Base-by-base conservation (phyloP, 192 early-diverging fungal genomes). In the Backusella luteola region DNA sequence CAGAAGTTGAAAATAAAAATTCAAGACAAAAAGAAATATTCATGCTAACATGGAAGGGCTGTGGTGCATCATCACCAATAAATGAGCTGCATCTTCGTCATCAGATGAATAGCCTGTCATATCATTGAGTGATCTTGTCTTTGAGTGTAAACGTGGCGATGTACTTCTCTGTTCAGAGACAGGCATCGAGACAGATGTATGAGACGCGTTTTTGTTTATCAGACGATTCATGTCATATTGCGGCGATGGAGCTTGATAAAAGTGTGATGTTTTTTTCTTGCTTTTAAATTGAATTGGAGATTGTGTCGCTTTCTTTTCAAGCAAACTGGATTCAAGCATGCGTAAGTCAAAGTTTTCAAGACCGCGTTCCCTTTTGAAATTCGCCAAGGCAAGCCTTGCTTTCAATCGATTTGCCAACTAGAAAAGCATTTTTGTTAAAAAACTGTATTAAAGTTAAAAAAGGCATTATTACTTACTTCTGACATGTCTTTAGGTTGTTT, bases 1-100 rank as follows among this genome's bases (percentile, higher is more conserved):
- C 79, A 91, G 89, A 93, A 1, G 81, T 35, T 44, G 85, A 85
- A 80, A 87, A 90, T 1, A 81, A 77, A 19, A 86, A 83, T 17
- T 19, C 17, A 49, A 19, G 17, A 5, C 15, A 49, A 66, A n/a
- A 66, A 4, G 12, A 8, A 67, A 21, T 1, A 8, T 4, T 38
- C n/a, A 69, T 23, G 68, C 17, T 12, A 23, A 21, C 36, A 69
- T 69, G 1, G 39, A 49, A 32, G 70, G 70, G 49, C 70, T 66
- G 3, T 76, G 68, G 66, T 80, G 79, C 36, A 76, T 59, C 69
- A 80, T 66, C 19, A 80, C 79, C 32, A 80, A 56, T 72, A 80
- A 52, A 41, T 71, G 69, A 14, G 79, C 79, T 2, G 74, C 74
- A 68, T 76, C 74, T 39, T 75, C 69, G 35, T 80, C 79, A 29